Conservation (phyloP, 192 early-diverging fungal genomes). For the Jimgerdemannia flammicorona region DNA sequence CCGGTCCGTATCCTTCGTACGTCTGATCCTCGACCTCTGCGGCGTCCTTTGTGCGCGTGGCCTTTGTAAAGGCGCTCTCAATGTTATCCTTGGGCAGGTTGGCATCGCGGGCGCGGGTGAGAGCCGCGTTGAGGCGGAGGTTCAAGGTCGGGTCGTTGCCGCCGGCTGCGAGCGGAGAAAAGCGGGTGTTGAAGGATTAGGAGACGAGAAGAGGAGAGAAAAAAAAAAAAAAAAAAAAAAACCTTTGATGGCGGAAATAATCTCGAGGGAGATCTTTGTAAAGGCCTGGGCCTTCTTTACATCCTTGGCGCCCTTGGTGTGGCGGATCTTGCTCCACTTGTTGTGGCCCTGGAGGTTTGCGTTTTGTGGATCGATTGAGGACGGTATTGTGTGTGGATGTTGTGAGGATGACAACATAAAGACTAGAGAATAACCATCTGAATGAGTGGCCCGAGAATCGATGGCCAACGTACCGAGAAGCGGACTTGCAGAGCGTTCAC, state of each 20-base stretch:
- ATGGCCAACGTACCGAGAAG: no score
- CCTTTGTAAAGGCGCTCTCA: constrained; percentile 68
- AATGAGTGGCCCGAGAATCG: no score
- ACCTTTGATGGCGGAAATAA: constrained; percentile 58
- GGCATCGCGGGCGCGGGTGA: constrained; percentile 48
- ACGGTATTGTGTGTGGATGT: no score
- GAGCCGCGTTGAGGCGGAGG: constrained; percentile 48
- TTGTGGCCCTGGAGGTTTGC: constrained; percentile 48
- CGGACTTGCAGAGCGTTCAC: no score
- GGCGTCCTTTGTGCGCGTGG: constrained; percentile 27
- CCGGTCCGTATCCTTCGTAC: constrained; percentile 64
- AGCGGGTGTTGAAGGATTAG: not conserved
- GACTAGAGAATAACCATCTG: no score
- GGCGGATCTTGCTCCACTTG: constrained; percentile 63
- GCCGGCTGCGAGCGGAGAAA: constrained; percentile 29
- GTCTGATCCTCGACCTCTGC: constrained; percentile 34
- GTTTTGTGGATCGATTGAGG: no score
- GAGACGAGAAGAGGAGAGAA: constrained; percentile 3
- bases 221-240: constrained; percentile 5
- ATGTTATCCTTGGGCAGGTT: constrained; percentile 73
- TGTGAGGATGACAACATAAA: no score
- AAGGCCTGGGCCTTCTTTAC: constrained; percentile 48
- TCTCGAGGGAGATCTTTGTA: constrained; percentile 57
- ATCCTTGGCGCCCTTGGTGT: constrained; percentile 54
- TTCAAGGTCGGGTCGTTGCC: constrained; percentile 56